phyloP scores from a whole-genome alignment of 208 protist species.

The Crithidia fasciculata region DNA sequence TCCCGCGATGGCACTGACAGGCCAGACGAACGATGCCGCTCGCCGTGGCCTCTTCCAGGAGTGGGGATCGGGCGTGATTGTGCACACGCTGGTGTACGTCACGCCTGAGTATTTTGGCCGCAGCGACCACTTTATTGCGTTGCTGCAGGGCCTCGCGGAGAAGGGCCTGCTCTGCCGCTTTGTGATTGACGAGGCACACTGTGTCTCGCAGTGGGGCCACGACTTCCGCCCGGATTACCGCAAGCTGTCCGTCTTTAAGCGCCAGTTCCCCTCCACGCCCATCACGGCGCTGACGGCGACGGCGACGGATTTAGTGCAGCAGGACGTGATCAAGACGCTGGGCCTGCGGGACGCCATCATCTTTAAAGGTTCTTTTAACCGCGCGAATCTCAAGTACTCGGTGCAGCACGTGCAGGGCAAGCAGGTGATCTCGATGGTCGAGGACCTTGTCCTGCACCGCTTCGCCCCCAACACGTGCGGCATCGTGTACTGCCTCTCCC shows the following conservation, averaged over 20 bases:
- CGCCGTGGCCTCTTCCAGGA: conserved; percentile 72
- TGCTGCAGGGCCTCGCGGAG: conserved; percentile 52
- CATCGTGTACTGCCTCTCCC: conserved; percentile 89
- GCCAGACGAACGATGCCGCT: conserved; percentile 66
- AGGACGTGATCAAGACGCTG: conserved; percentile 87
- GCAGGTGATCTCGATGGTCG: conserved; percentile 49
- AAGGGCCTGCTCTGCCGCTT: conserved; percentile 74
- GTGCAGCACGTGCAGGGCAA: conserved; percentile 67
- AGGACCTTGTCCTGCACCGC: conserved; percentile 65
- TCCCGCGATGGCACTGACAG: conserved; percentile 78
- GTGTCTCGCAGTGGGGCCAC: conserved; percentile 97
- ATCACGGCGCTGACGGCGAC: conserved; percentile 89
- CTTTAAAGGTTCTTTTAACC: conserved; percentile 88
- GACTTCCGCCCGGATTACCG: conserved; percentile 94
- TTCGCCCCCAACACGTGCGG: conserved; percentile 75
- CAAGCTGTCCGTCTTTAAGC: conserved; percentile 78
- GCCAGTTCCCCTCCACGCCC: conserved; percentile 62
- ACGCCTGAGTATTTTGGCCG: conserved; percentile 91
- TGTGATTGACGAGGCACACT: conserved; percentile 97
- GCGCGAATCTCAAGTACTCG: conserved; percentile 77
- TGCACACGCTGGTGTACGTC: conserved; percentile 84
- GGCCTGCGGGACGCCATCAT: conserved; percentile 66
- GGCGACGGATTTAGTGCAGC: conserved; percentile 83
- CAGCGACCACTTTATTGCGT: conserved; percentile 75
- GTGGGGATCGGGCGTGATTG: conserved; percentile 57